Base-by-base conservation (phyloP, 1,284 basidiomycete genomes). In the Trametes versicolor region DNA sequence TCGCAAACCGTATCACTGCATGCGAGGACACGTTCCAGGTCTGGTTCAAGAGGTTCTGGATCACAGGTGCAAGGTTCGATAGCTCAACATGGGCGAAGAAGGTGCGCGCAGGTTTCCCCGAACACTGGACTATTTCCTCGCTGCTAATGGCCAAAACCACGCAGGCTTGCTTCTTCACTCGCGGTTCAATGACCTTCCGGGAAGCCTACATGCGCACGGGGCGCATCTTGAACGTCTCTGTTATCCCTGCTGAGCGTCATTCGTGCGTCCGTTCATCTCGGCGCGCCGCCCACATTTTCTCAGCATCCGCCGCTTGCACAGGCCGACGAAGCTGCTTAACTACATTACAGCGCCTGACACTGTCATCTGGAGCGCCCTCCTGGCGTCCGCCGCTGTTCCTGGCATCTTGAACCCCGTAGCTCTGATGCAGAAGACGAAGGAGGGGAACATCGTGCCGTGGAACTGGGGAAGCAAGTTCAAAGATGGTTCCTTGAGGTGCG, bases 161-260 rank as follows among this genome's bases (percentile, higher is more conserved):
- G 78, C 73, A 87, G 85, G 78, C 85, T 2, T 82, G 89, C 51
- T 99, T 95, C 81, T 99, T 98, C 78, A 99, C 96, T 6, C 86
- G 90, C 67, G 98, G 98, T 4, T 96, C 93, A 0, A 88, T 95
- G 85, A 99, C 97, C 0, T 99, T 99, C 81, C 88, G 89, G 60
- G 98, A 99, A 76, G 97, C 97, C 0, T 99, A 97, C 74, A 82
- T 95, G 74, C 86, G 92, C 69, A 99, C 98, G 0, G 97, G 98
- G 27, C 86, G 95, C 63, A 95, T 96, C 41, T 82, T 99, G 39
- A 99, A 99, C 76, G 90, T 99, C 50, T 97, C 95, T 17, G 98
- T 99, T 48, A 93, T 98, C 51, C 97, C 96, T 6, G 91, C 94
- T 34, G 96, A 97, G 75, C 87, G 93, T n/a, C 95, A 98, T 79